A percentile compares a stretch with the other conserved stretches of the same genome.
Conservation (phyloP, 2,329 filamentous ascomycete genomes). For the Exophiala mesophila region DNA sequence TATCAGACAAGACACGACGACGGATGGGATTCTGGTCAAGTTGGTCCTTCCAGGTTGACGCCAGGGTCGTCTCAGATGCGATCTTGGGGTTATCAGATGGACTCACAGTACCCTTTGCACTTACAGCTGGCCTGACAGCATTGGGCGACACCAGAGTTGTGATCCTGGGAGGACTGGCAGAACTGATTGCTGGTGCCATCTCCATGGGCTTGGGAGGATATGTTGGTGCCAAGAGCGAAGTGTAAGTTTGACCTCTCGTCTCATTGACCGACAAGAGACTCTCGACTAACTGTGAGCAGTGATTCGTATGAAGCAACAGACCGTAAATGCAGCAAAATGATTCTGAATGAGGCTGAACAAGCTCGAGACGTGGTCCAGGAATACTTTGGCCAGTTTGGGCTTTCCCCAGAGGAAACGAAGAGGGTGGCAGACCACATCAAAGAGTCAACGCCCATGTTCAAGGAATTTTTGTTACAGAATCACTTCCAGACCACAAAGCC, state of each 20-base stretch:
- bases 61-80: slow-evolving; percentile 43
- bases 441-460: slow-evolving; percentile 15
- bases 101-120: slow-evolving; percentile 72
- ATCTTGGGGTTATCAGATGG: slow-evolving; percentile 76
- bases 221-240: slow-evolving; percentile 55
- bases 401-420: slow-evolving; percentile 35
- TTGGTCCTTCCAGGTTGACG: slow-evolving; percentile 13
- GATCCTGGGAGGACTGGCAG: slow-evolving; percentile 67
- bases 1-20: slow-evolving; percentile 12
- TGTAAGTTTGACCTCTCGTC: slow-evolving; percentile 25
- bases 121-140: slow-evolving; percentile 63
- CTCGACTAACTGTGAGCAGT: slow-evolving; percentile 11
- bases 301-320: slow-evolving; percentile 20
- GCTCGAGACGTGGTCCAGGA: slow-evolving; percentile 43
- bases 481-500: slow-evolving; percentile 19
- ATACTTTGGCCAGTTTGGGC: slow-evolving; percentile 47
- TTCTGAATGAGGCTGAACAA: slow-evolving; percentile 40
- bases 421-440: slow-evolving; percentile 21
- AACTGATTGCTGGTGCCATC: slow-evolving; percentile 70
- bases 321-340: slow-evolving; percentile 28
- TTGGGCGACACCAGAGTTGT: slow-evolving; percentile 62
- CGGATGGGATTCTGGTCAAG: slow-evolving; percentile 9
- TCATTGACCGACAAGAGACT: neutral
- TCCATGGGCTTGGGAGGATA: slow-evolving; percentile 74
- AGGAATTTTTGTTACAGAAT: slow-evolving; percentile 22